Evolutionary conservation across 441 rosid species (phyloP).

Genomic region (Lepidium campestre): DNA sequence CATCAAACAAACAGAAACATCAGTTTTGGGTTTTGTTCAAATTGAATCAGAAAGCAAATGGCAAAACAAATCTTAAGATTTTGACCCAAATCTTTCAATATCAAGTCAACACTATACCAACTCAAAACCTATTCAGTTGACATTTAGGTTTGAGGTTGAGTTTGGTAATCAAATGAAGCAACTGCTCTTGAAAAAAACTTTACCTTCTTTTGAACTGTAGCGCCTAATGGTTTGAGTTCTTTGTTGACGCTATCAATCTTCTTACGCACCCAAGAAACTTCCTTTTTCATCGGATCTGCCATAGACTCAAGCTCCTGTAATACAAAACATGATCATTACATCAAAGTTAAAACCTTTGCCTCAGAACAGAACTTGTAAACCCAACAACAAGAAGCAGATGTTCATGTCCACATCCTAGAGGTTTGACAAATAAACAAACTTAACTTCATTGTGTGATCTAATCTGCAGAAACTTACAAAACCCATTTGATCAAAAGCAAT

Average conservation of each 20-base stretch:
- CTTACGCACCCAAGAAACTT: constrained; percentile 67
- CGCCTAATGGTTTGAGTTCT: constrained; percentile 82
- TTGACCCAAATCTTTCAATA: not conserved
- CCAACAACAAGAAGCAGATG: not conserved
- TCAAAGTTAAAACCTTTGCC: not conserved
- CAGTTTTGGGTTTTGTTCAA: not conserved
- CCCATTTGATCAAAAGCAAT: not conserved
- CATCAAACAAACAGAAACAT: constrained; percentile 8
- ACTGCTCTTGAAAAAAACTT: not conserved
- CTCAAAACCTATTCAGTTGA: constrained; percentile 1
- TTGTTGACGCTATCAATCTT: constrained; percentile 81
- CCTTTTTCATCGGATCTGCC: constrained; percentile 71
- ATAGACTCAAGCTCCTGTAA: constrained; percentile 77
- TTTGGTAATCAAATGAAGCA: constrained; percentile 1
- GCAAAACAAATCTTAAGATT: not conserved
- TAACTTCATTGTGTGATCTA: not conserved
- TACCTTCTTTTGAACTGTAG: constrained; percentile 85
- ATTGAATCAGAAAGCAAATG: not conserved
- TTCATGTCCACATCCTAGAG: not conserved
- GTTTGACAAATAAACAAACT: not conserved
- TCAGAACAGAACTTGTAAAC: not conserved
- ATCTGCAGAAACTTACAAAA: not conserved
- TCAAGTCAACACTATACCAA: constrained; percentile 3
- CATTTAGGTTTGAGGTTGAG: not conserved
- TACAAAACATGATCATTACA: not conserved